Evolutionary conservation across 78 protist genomes (phyloP), one percentile per base, ranked within the genome.

Genomic region (Dictyostelium discoideum): DNA sequence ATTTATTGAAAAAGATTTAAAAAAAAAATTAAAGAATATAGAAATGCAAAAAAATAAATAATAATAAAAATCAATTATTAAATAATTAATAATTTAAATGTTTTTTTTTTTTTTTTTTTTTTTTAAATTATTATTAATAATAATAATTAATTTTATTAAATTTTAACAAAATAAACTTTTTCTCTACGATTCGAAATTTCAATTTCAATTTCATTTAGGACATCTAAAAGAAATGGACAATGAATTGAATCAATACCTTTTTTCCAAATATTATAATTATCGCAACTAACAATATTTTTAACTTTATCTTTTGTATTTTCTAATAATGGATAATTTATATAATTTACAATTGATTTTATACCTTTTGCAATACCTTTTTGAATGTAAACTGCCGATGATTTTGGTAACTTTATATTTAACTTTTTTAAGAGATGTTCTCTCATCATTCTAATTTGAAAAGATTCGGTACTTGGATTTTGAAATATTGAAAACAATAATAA

Each of bases 251-350:
- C 94, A 2, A 88, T 46, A 3, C 94, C 86, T 40, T 73, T 82
- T 63, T 88, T 88, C 94, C 94, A 88, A 7, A 88, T 80, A 67
- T 78, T 81, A 11, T 78, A 57, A 80, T 10, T 65, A 32, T 88
- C 94, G 20, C 13, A 6, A 14, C 46, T 63, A 8, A 88, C 85
- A 73, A 88, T 29, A 40, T 26, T 9, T 20, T 88, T 78, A 4
- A 88, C 83, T 40, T 84, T 82, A 29, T 88, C 94, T 46, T 72
- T 78, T 32, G 94, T 88, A 10, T 80, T 85, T 46, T 88, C 84
- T 13, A 88, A 85, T 24, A 88, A 80, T 18, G 83, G 65, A 4
- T 40, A 60, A 9, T 85, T 65, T 11, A 88, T 10, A 42, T 37
- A 37, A 29, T 82, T 65, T 14, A 88, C 86, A 39, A 88, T 88